Conservation (phyloP, 495 filamentous ascomycete species). For the Emericellopsis terricola region DNA sequence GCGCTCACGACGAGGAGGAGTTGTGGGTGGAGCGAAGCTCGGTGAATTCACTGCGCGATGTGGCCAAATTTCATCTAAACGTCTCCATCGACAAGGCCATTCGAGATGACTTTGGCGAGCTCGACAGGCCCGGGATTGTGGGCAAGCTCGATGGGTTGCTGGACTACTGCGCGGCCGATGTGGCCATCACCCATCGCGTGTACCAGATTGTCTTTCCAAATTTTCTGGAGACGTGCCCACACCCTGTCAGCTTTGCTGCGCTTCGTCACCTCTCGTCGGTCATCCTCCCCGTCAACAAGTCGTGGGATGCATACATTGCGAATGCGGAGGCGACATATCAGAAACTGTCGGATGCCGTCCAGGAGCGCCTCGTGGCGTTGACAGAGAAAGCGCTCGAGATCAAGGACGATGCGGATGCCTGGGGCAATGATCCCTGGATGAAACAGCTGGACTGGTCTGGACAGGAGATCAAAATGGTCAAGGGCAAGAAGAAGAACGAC, state of each 20-base stretch:
- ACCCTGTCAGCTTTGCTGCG: conserved; percentile 93
- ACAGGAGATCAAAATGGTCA: conserved; percentile 78
- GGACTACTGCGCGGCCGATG: conserved; percentile 93
- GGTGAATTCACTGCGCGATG: conserved; percentile 86
- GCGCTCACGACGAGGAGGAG: conserved; percentile 65
- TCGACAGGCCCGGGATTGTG: conserved; percentile 50
- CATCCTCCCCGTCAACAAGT: conserved; percentile 73
- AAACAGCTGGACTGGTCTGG: conserved; percentile 88
- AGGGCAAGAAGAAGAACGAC: conserved; percentile 72
- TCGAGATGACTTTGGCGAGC: conserved; percentile 72
- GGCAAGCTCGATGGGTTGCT: conserved; percentile 62
- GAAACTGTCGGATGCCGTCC: conserved; percentile 53
- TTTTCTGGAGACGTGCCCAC: conserved; percentile 76
- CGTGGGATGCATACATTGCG: conserved; percentile 69
- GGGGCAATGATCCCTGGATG: conserved; percentile 72
- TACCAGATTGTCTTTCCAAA: conserved; percentile 82
- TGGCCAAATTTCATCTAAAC: conserved; percentile 90
- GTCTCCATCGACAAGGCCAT: conserved; percentile 81
- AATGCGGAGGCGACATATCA: conserved; percentile 76
- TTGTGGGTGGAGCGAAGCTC: conserved; percentile 90
- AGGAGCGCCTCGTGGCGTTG: conserved; percentile 50
- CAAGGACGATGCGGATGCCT: conserved; percentile 48
- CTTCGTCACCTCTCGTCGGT: conserved; percentile 82
- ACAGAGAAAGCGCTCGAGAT: conserved; percentile 56
- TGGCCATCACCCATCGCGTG: conserved; percentile 78